Evolutionary conservation across 345 rosid genomes (phyloP).

Genomic region (Zanthoxylum bungeanum): DNA sequence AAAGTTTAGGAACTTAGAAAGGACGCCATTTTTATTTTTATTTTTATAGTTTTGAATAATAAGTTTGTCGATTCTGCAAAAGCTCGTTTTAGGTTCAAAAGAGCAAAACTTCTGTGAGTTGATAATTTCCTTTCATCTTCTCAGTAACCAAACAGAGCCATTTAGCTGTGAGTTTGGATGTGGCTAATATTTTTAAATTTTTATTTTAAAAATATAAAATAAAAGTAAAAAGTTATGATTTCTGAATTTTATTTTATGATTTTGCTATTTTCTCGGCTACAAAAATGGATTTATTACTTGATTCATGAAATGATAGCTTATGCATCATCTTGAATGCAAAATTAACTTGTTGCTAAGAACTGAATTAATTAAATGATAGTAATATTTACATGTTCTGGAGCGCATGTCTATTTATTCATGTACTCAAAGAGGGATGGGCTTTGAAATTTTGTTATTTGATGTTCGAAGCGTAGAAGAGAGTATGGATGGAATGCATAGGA

Average conservation of each 20-base stretch:
- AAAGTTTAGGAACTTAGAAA: not conserved
- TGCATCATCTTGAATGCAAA: not conserved
- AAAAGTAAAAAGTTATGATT: not conserved
- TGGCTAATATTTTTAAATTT: not conserved
- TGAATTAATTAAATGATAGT: not conserved
- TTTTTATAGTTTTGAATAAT: not conserved
- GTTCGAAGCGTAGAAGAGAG: not conserved
- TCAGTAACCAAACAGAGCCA: not conserved
- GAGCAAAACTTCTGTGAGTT: not conserved
- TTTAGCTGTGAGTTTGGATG: not conserved
- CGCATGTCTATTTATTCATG: not conserved
- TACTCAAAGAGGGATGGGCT: not conserved
- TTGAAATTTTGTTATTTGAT: not conserved
- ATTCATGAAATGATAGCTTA: not conserved
- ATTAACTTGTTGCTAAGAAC: not conserved
- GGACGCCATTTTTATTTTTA: not conserved
- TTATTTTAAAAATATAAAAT: not conserved
- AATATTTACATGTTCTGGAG: not conserved
- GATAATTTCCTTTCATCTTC: not conserved
- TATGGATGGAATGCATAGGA: constrained; percentile 50
- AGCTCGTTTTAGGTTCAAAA: not conserved
- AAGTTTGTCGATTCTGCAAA: too few species aligned
- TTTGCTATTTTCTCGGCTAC: not conserved
- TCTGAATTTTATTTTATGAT: not conserved
- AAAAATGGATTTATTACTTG: not conserved